Evolutionary conservation across 2,329 filamentous ascomycete species (phyloP).

Genomic region (Allantophomopsis cytisporea): DNA sequence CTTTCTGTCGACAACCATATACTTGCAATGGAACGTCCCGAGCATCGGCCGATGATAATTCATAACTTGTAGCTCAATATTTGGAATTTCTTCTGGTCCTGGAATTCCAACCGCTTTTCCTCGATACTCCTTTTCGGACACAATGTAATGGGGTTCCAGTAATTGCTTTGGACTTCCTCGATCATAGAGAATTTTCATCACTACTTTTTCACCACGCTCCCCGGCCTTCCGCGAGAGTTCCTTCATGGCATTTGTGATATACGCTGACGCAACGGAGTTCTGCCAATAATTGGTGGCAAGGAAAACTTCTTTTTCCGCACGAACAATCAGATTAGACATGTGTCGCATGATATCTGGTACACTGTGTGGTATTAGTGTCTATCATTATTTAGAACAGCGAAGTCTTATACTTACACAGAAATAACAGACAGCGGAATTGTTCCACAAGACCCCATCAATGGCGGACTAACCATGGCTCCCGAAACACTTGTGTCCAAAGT

Average conservation of each 20-base stretch:
- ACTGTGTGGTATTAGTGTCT: slow-evolving; percentile 11
- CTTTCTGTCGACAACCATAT: slow-evolving; percentile 61
- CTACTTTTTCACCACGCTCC: slow-evolving; percentile 36
- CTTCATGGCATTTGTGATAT: slow-evolving; percentile 53
- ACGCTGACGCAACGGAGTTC: slow-evolving; percentile 49
- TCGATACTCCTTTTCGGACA: slow-evolving; percentile 43
- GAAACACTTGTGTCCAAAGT: slow-evolving; percentile 17
- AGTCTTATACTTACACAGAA: slow-evolving; percentile 27
- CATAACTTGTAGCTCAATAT: slow-evolving; percentile 58
- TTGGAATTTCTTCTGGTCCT: slow-evolving; percentile 48
- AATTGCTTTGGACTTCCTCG: slow-evolving; percentile 51
- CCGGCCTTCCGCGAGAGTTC: slow-evolving; percentile 57
- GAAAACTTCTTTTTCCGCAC: slow-evolving; percentile 59
- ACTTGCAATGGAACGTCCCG: slow-evolving; percentile 69
- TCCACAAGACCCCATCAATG: slow-evolving; percentile 45
- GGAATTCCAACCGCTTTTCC: slow-evolving; percentile 47
- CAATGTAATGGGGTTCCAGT: slow-evolving; percentile 48
- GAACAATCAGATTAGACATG: slow-evolving; percentile 62
- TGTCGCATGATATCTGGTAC: slow-evolving; percentile 60
- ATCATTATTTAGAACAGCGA: neutral
- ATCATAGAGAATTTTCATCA: slow-evolving; percentile 68
- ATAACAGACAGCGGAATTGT: slow-evolving; percentile 57
- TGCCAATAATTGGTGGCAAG: slow-evolving; percentile 69
- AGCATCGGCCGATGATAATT: slow-evolving; percentile 59
- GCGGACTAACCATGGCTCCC: slow-evolving; percentile 37